Evolutionary conservation across 306 rosid species (phyloP).

Genomic region (Lupinus albus): DNA sequence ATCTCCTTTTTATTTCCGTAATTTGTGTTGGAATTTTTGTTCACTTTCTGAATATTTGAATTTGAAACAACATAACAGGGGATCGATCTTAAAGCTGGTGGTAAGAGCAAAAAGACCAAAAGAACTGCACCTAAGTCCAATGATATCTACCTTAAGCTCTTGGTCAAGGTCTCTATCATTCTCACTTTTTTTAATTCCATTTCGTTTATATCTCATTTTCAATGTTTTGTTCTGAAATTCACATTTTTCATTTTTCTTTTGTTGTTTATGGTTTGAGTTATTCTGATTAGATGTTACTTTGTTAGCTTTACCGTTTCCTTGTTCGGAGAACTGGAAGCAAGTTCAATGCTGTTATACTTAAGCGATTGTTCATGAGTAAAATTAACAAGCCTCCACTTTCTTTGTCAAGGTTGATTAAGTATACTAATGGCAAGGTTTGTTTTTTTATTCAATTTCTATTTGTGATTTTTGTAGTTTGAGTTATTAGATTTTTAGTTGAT

Average conservation of each 20-base stretch:
- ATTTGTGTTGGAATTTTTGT: background rate
- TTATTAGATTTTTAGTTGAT: constrained; percentile 1
- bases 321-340: constrained; percentile 84
- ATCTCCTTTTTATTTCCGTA: no score
- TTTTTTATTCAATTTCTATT: background rate
- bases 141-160: constrained; percentile 74
- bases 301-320: constrained; percentile 84
- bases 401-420: constrained; percentile 69
- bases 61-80: constrained; percentile 34
- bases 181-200: no score
- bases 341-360: constrained; percentile 74
- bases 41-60: background rate
- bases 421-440: constrained; percentile 70
- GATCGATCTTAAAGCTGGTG: constrained; percentile 77
- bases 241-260: background rate
- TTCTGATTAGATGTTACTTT: constrained; percentile 28
- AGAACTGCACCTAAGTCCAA: constrained; percentile 84
- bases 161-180: constrained; percentile 46
- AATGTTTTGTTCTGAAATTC: background rate
- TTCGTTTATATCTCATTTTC: background rate
- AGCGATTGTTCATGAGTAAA: constrained; percentile 85
- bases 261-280: background rate
- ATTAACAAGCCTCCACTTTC: constrained; percentile 84
- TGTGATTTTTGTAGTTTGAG: background rate
- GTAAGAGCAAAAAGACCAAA: constrained; percentile 85